These are phyloP conservation scores for Salix viminalis DNA, from an alignment of 345 rosid species.

Conservation along the genomic window DNA sequence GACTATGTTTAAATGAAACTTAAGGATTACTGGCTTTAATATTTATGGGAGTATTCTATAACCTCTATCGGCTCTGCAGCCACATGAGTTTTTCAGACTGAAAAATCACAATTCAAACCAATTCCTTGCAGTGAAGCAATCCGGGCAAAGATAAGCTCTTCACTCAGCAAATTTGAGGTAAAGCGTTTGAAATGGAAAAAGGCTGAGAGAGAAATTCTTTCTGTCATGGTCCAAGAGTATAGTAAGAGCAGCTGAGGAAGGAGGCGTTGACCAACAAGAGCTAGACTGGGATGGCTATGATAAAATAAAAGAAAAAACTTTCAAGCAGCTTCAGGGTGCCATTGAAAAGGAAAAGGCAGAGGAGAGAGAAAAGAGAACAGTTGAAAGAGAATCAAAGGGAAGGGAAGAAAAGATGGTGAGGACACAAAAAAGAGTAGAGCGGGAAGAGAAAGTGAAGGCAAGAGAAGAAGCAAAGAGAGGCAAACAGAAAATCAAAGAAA, in stretches of 20 bases:
- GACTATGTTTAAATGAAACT: neutral
- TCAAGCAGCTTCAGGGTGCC: slow-evolving; percentile 39
- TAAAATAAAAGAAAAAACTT: slow-evolving; percentile 38
- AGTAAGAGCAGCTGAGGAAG: slow-evolving; percentile 68
- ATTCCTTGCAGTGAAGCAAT: slow-evolving; percentile 54
- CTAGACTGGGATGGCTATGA: slow-evolving; percentile 76
- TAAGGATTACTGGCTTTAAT: neutral
- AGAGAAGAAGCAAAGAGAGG: slow-evolving; percentile 33
- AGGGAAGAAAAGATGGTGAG: slow-evolving; percentile 49
- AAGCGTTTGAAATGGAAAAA: slow-evolving; percentile 52
- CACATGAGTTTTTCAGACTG: neutral
- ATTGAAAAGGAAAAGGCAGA: slow-evolving; percentile 44
- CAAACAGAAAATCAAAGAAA: slow-evolving; percentile 24
- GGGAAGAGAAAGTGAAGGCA: slow-evolving; percentile 35
- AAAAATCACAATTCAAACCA: slow-evolving; percentile 10
- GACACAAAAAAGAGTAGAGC: slow-evolving; percentile 52
- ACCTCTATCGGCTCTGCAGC: neutral
- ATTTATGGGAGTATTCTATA: neutral
- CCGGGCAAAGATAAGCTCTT: slow-evolving; percentile 63
- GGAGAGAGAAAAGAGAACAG: slow-evolving; percentile 40
- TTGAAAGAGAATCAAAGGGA: slow-evolving; percentile 43
- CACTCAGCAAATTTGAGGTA: slow-evolving; percentile 53
- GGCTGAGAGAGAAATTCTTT: slow-evolving; percentile 41
- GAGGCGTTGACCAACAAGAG: slow-evolving; percentile 51
- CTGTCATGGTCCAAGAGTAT: slow-evolving; percentile 48